Evolutionary conservation across 1,284 basidiomycete genomes (phyloP).

Genomic region (Vanrija sp.): DNA sequence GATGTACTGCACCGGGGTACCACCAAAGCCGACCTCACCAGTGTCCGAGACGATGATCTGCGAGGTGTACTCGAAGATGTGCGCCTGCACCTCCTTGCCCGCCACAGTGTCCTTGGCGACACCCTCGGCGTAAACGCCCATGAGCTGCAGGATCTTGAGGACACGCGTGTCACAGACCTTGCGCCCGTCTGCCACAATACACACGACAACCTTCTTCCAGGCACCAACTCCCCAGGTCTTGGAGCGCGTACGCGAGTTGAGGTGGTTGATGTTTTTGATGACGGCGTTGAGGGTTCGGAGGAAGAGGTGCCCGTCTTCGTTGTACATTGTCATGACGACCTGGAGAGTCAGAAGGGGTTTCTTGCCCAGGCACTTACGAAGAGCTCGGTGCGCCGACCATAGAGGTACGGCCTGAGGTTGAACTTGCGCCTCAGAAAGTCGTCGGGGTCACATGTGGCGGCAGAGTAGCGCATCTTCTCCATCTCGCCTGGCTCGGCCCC

Average conservation of each 20-base stretch:
- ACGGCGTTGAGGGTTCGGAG: slow-evolving; percentile 85
- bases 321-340: slow-evolving; percentile 94
- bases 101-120: slow-evolving; percentile 88
- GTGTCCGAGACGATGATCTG: slow-evolving; percentile 66
- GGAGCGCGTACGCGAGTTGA: slow-evolving; percentile 72
- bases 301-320: slow-evolving; percentile 86
- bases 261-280: slow-evolving; percentile 81
- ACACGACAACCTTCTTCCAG: slow-evolving; percentile 93
- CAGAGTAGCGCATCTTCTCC: slow-evolving; percentile 66
- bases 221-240: slow-evolving; percentile 92
- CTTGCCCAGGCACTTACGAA: slow-evolving; percentile 51
- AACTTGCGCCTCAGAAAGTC: slow-evolving; percentile 59
- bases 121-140: slow-evolving; percentile 96
- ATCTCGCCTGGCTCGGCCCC: slow-evolving; percentile 67
- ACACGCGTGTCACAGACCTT: slow-evolving; percentile 75
- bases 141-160: slow-evolving; percentile 54
- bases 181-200: slow-evolving; percentile 85
- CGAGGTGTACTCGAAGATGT: slow-evolving; percentile 88
- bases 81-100: slow-evolving; percentile 87
- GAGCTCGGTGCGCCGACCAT: slow-evolving; percentile 80
- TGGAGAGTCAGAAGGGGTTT: slow-evolving; percentile 8
- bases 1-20: slow-evolving; percentile 83
- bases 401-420: slow-evolving; percentile 76
- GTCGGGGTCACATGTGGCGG: slow-evolving; percentile 54
- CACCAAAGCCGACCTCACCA: slow-evolving; percentile 78